These are phyloP conservation scores for Candida berthetii DNA, from an alignment of 805 yeast species.

Conservation along the genomic window DNA sequence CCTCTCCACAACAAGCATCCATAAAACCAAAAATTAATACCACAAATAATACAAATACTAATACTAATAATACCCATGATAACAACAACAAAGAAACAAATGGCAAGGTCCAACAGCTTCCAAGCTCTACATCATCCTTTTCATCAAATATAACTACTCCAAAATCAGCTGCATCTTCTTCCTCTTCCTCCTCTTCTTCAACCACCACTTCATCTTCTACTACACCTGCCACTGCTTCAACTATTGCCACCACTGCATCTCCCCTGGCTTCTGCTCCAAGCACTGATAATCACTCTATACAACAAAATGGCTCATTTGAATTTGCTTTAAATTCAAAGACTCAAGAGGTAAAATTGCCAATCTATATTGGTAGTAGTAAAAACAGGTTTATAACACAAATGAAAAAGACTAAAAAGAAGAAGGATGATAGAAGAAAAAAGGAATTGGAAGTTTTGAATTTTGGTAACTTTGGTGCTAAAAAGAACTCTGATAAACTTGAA, in stretches of 20 bases:
- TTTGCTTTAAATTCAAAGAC: not conserved
- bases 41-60: not conserved
- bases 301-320: not conserved
- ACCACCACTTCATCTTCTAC: too few relatives aligned
- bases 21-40: not conserved
- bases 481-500: not conserved
- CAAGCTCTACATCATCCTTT: not conserved
- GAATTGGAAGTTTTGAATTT: constrained; percentile 3
- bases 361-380: constrained; percentile 7
- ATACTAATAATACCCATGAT: too few relatives aligned
- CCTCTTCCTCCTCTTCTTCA: not conserved
- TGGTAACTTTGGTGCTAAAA: not conserved
- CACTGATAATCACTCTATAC: not conserved
- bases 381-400: constrained; percentile 6
- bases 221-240: too few relatives aligned
- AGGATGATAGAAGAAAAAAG: constrained; percentile 1
- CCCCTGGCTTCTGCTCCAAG: not conserved
- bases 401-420: constrained; percentile 4
- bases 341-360: constrained; percentile 1
- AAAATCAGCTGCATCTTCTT: not conserved
- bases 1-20: not conserved
- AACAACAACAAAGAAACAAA: not conserved
- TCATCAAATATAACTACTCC: not conserved
- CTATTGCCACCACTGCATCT: not conserved
- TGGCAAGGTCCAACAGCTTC: too few relatives aligned